These are phyloP conservation scores for Rhizopus sp. DNA, from an alignment of 371 early-diverging fungal species.

Conservation along the genomic window DNA sequence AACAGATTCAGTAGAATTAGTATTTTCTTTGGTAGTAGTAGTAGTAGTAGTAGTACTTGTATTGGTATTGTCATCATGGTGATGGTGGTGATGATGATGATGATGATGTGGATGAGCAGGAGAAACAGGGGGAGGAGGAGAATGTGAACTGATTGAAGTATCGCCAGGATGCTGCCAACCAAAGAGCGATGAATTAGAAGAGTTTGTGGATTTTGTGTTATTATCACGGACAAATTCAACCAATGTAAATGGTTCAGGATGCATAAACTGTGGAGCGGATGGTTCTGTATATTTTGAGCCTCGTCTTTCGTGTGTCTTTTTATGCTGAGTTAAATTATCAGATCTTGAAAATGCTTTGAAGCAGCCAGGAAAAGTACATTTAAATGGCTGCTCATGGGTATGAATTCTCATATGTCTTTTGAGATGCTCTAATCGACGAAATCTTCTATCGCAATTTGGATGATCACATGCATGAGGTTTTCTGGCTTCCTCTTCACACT, in stretches of 20 bases:
- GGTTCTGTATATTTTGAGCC: constrained; percentile 22
- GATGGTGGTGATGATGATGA: background rate
- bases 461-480: constrained; percentile 59
- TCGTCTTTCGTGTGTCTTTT: constrained; percentile 61
- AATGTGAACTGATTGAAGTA: constrained; percentile 12
- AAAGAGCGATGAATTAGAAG: constrained; percentile 12
- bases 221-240: constrained; percentile 26
- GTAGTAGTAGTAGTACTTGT: constrained; percentile 1
- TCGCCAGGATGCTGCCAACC: constrained; percentile 33
- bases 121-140: no score
- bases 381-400: constrained; percentile 80
- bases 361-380: constrained; percentile 71
- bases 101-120: background rate
- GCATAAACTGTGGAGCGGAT: constrained; percentile 8
- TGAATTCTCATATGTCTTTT: constrained; percentile 89
- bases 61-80: background rate
- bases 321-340: constrained; percentile 71
- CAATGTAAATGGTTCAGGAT: constrained; percentile 20
- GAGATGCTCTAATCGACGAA: constrained; percentile 87
- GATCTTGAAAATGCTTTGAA: constrained; percentile 79
- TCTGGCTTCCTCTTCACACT: constrained; percentile 21
- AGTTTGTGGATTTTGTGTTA: background rate
- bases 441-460: constrained; percentile 57
- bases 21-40: background rate
- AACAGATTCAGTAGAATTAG: constrained; percentile 1